Evolutionary conservation across 2,329 filamentous ascomycete species (phyloP), one percentile per base, ranked within the genome.

Genomic region (Lecanicillium sp.): DNA sequence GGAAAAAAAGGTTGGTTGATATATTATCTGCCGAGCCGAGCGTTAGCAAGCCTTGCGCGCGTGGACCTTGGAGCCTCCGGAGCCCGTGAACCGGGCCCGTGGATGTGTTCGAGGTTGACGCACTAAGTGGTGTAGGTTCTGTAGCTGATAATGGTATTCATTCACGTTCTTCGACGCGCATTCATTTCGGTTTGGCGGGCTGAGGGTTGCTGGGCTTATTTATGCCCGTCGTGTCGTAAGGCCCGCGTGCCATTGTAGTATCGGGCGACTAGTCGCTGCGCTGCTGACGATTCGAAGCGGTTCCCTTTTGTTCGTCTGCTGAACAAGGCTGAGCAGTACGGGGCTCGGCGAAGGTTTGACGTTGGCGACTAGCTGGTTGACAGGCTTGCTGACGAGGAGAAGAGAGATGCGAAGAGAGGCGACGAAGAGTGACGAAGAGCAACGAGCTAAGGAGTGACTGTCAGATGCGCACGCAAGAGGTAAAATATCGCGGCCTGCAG

Each of bases 141-240:
- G 30, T 27, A 20, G 14, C n/a, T 30, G n/a, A 30, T 8, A 4
- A 20, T 26, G 23, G 33, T 21, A 24, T 26, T 35, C 15, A 24
- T 33, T 39, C 39, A 33, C 35, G 47, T 21, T 9, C n/a, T 32
- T 6, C 10, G 17, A 23, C 17, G 29, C 24, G 24, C 32, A 17
- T n/a, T 51, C 24, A 48, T 37, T 48, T 51, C 27, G 49, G 49
- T 35, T 47, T 37, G 11, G 49, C 42, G 10, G 49, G 44, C 17
- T 48, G 49, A 21, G 49, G 49, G 12, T 47, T 42, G 36, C 32
- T 44, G 35, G 49, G 49, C 44, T 51, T 51, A 20, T 43, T 44
- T 5, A 51, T 48, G 38, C 49, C 49, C 3, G 49, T 51, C 10
- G 49, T 51, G 29, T 51, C 49, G 24, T 51, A 51, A 2, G 49